Evolutionary conservation across 192 early-diverging fungal species (phyloP).

Genomic region (Coemansia nantahalensis): DNA sequence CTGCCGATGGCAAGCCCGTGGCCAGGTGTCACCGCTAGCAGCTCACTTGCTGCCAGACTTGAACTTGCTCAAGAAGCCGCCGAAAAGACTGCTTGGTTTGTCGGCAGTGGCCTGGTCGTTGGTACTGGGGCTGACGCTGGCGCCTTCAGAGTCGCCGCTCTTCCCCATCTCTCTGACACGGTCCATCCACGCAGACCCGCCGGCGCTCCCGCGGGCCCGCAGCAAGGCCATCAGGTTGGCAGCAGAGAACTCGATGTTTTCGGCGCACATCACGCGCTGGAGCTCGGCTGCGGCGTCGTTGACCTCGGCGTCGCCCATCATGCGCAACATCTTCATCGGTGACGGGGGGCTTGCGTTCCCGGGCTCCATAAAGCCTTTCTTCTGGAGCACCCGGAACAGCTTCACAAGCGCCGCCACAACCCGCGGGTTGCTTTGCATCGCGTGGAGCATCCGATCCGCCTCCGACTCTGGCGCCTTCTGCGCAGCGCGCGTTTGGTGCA

Average conservation of each 20-base stretch:
- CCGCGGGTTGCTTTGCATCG: constrained; percentile 24
- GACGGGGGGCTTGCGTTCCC: constrained; percentile 20
- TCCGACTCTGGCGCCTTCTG: constrained; percentile 6
- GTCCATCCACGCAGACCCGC: too few relatives aligned
- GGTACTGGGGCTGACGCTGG: too few relatives aligned
- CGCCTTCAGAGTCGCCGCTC: too few relatives aligned
- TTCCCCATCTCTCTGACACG: neutral
- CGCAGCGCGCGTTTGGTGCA: constrained; percentile 4
- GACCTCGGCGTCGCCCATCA: constrained; percentile 32
- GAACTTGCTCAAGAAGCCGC: constrained; percentile 12
- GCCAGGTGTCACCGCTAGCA: constrained; percentile 28
- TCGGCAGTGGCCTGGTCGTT: neutral
- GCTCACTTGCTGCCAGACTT: constrained; percentile 3
- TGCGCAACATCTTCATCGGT: constrained; percentile 35
- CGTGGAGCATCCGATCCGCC: constrained; percentile 10
- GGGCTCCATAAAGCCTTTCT: constrained; percentile 15
- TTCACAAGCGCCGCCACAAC: constrained; percentile 14
- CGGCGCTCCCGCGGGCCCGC: neutral
- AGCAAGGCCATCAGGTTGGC: constrained; percentile 25
- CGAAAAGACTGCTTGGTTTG: constrained; percentile 12
- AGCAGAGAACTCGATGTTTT: constrained; percentile 33
- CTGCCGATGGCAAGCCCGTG: too few relatives aligned
- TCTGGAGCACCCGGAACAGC: constrained; percentile 22
- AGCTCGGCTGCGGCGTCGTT: constrained; percentile 14
- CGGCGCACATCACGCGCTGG: constrained; percentile 22